Evolutionary conservation across 768 basidiomycete species (phyloP), one percentile per base, ranked within the genome.

Genomic region (Hygrophoropsis aurantiaca): DNA sequence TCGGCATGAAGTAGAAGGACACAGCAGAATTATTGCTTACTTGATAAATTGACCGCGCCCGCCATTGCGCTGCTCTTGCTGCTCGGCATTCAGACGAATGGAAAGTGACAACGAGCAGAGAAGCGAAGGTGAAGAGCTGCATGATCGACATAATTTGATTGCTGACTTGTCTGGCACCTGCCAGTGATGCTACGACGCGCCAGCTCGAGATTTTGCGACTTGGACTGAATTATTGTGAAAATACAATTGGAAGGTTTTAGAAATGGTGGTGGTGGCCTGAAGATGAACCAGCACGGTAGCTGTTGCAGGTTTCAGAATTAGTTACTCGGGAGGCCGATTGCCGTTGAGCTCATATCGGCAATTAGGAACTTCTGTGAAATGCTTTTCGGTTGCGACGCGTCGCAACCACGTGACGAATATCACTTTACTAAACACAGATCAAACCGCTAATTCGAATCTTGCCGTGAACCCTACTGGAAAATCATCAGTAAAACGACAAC

Each of bases 1-100:
- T 39, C n/a, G n/a, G n/a, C n/a, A n/a, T n/a, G n/a, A n/a, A n/a
- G n/a, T n/a, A n/a, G n/a, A n/a, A 19, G 42, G 36, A 1, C n/a
- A 23, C 4, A 34, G 2, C 47, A n/a, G 16, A 18, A 10, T 16
- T 36, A 13, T 4, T 25, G 56, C 57, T 30, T 47, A 65, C 76
- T 69, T 82, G 80, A 58, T 82, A 82, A 52, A 82, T 79, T 11
- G 79, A 71, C 16, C 77, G 67, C 41, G 69, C 67, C 43, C 74
- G 74, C 81, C 78, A 79, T 16, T 72, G 61, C n/a, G 72, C 68
- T 6, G 73, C 71, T 41, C 71, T 69, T 2, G 74, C 74, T 8
- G 74, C 70, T 25, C 32, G 45, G 6, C 58, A 52, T 36, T 36
- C 46, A n/a, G n/a, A n/a, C 38, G 45, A 38, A 18, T 33, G 30